phyloP scores from a whole-genome alignment of 2,329 filamentous ascomycete species.

The Cladosporium oxysporum region DNA sequence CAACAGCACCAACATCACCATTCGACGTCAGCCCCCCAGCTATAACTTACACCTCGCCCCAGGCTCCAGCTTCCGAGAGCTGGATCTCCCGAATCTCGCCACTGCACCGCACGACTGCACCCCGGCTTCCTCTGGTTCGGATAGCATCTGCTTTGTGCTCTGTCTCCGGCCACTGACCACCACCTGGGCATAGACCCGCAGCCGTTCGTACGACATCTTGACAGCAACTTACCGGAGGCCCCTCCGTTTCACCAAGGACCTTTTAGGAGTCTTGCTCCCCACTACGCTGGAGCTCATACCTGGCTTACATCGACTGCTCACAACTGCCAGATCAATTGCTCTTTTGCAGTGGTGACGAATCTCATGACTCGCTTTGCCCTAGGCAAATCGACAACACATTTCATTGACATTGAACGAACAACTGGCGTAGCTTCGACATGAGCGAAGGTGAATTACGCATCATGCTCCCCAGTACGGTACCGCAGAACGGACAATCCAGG shows the following conservation, averaged over 20 bases:
- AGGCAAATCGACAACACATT: not conserved
- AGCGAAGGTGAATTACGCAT: constrained; percentile 13
- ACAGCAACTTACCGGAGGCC: not conserved
- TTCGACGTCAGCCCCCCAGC: not conserved
- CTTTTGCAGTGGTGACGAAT: not conserved
- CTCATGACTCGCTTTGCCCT: constrained; percentile 3
- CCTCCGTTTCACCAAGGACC: constrained; percentile 10
- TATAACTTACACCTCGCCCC: constrained; percentile 4
- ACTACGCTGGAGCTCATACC: constrained; percentile 2
- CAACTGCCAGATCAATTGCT: not conserved
- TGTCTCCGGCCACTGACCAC: not conserved
- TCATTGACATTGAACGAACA: not conserved
- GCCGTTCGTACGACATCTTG: constrained; percentile 2
- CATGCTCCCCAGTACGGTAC: constrained; percentile 15
- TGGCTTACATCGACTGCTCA: not conserved
- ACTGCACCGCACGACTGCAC: not conserved
- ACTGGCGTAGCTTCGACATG: constrained; percentile 11
- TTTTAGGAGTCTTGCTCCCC: constrained; percentile 9
- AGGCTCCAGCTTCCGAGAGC: constrained; percentile 2
- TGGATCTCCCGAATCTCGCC: constrained; percentile 10
- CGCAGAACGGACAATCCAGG: constrained; percentile 4
- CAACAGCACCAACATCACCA: not conserved
- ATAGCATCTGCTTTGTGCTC: constrained; percentile 11
- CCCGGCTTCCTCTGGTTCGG: constrained; percentile 6
- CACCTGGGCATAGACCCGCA: not conserved